phyloP scores from a whole-genome alignment of 768 basidiomycete genomes.

The Cystoderma amianthinum region DNA sequence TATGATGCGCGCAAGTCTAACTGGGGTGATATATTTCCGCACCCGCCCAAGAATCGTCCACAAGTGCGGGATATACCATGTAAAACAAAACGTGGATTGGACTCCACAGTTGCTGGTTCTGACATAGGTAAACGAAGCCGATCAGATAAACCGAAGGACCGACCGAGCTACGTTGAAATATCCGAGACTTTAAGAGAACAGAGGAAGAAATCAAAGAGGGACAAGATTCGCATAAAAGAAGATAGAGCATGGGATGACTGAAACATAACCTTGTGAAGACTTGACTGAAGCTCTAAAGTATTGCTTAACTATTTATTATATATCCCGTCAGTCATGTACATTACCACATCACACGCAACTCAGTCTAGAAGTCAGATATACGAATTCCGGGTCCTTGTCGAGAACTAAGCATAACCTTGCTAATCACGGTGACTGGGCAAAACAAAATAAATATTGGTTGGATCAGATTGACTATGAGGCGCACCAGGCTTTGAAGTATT shows the following conservation, averaged over 20 bases:
- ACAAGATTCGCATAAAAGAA: slow-evolving; percentile 2
- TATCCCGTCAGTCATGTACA: too few species aligned
- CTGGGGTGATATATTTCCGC: slow-evolving; percentile 97
- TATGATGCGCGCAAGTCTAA: slow-evolving; percentile 90
- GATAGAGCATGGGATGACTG: neutral
- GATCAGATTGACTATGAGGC: slow-evolving; percentile 4
- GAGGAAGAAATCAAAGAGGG: slow-evolving; percentile 25
- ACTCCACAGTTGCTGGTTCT: slow-evolving; percentile 23
- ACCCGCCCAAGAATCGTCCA: slow-evolving; percentile 71
- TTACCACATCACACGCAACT: too few species aligned
- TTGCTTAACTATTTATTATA: too few species aligned
- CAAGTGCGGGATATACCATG: slow-evolving; percentile 51
- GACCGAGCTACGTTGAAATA: slow-evolving; percentile 26
- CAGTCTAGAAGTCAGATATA: slow-evolving; percentile 63
- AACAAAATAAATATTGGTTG: slow-evolving; percentile 5
- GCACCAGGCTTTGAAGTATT: slow-evolving; percentile 41
- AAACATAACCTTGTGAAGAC: neutral
- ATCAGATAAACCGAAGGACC: slow-evolving; percentile 14
- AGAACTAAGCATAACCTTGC: slow-evolving; percentile 80
- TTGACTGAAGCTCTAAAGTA: neutral
- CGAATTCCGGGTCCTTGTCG: slow-evolving; percentile 86
- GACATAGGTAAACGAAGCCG: slow-evolving; percentile 52
- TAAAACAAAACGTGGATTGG: slow-evolving; percentile 19
- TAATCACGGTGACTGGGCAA: slow-evolving; percentile 61
- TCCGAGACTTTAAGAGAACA: slow-evolving; percentile 32